A percentile compares a stretch with the other conserved stretches of the same genome.
Evolutionary conservation across 805 yeast species (phyloP).

Genomic region (Blastobotrys americana): DNA sequence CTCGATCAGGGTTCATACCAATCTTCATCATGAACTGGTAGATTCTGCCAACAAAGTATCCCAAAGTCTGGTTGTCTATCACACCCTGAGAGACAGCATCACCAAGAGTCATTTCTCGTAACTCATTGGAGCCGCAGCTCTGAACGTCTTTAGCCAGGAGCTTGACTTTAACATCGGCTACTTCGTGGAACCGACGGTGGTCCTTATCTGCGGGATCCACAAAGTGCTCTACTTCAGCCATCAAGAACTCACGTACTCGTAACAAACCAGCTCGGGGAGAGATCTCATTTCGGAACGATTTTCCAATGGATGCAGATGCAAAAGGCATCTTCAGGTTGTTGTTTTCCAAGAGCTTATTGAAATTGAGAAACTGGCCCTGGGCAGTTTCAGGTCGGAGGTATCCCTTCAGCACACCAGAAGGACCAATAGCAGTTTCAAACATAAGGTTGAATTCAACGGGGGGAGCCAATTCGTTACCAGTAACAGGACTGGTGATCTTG

Average conservation of each 20-base stretch:
- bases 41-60: slow-evolving; percentile 93
- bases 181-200: slow-evolving; percentile 73
- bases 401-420: slow-evolving; percentile 94
- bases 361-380: slow-evolving; percentile 97
- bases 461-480: slow-evolving; percentile 75
- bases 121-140: slow-evolving; percentile 71
- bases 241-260: slow-evolving; percentile 96
- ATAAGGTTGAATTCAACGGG: slow-evolving; percentile 95
- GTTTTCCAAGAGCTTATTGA: slow-evolving; percentile 84
- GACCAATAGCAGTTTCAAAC: slow-evolving; percentile 99
- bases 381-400: slow-evolving; percentile 98
- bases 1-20: slow-evolving; percentile 77
- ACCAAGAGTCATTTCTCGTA: slow-evolving; percentile 63
- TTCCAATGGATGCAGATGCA: slow-evolving; percentile 99
- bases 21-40: slow-evolving; percentile 74
- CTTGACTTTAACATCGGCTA: slow-evolving; percentile 61
- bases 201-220: slow-evolving; percentile 88
- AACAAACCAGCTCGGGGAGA: slow-evolving; percentile 96
- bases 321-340: slow-evolving; percentile 97
- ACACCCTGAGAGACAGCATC: slow-evolving; percentile 83
- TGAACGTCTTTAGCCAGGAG: slow-evolving; percentile 86
- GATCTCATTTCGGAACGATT: slow-evolving; percentile 97
- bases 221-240: slow-evolving; percentile 99
- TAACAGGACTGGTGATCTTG: slow-evolving; percentile 85
- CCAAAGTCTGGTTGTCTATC: slow-evolving; percentile 95